A percentile compares a stretch with the other conserved stretches of the same genome.
phyloP scores from a whole-genome alignment of 1,139 yeast species.

The Magnusiomyces paraingens region DNA sequence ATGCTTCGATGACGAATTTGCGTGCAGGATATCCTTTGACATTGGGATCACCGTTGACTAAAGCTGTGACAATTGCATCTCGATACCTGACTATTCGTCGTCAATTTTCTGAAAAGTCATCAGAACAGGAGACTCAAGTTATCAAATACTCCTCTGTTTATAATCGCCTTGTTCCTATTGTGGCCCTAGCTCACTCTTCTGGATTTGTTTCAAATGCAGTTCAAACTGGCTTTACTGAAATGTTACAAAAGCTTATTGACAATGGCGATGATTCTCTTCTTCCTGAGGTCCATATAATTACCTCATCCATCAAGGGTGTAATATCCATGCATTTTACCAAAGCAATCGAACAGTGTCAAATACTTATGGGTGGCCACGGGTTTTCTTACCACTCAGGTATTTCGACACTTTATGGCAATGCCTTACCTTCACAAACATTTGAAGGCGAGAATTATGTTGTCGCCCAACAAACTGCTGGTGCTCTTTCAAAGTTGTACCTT shows the following conservation, averaged over 20 bases:
- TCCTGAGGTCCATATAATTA: constrained; percentile 35
- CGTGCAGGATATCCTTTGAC: constrained; percentile 73
- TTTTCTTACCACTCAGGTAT: constrained; percentile 46
- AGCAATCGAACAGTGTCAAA: constrained; percentile 30
- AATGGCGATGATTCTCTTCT: constrained; percentile 30
- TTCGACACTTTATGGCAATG: constrained; percentile 37
- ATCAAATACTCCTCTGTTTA: constrained; percentile 67
- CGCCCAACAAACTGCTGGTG: constrained; percentile 13
- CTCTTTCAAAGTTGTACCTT: constrained; percentile 3
- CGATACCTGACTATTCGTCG: constrained; percentile 74
- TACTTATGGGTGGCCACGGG: constrained; percentile 42
- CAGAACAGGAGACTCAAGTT: constrained; percentile 8
- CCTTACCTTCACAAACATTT: constrained; percentile 13
- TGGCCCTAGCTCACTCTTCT: constrained; percentile 60
- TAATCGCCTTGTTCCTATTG: constrained; percentile 61
- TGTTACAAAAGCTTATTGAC: constrained; percentile 30
- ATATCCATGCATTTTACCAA: constrained; percentile 36
- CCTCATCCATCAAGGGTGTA: constrained; percentile 23
- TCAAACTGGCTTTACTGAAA: constrained; percentile 42
- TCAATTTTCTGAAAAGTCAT: constrained; percentile 47
- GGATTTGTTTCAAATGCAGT: constrained; percentile 38
- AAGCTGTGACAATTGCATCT: constrained; percentile 63
- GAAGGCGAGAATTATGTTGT: constrained; percentile 15
- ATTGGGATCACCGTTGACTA: constrained; percentile 63
- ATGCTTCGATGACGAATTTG: constrained; percentile 68